These are phyloP conservation scores for Aspergillus sp. DNA, from an alignment of 2,329 filamentous ascomycete genomes.

Conservation along the genomic window DNA sequence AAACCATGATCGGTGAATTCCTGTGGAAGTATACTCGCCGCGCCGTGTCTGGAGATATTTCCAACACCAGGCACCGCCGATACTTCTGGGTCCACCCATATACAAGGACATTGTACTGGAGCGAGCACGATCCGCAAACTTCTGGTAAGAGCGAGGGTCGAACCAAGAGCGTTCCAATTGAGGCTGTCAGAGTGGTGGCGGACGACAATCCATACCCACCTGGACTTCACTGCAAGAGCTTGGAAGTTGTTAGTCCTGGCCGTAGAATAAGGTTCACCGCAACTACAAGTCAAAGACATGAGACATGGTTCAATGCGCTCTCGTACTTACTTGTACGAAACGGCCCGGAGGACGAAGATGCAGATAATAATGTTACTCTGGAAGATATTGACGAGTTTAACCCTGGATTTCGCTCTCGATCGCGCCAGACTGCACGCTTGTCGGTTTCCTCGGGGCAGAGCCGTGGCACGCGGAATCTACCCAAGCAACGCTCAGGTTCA, in stretches of 20 bases:
- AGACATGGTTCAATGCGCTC: slow-evolving; percentile 97
- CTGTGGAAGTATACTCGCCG: slow-evolving; percentile 99
- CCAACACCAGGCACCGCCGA: slow-evolving; percentile 82
- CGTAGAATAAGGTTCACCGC: slow-evolving; percentile 92
- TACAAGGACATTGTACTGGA: slow-evolving; percentile 95
- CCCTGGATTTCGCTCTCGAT: slow-evolving; percentile 58
- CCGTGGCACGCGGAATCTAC: slow-evolving; percentile 66
- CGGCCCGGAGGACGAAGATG: slow-evolving; percentile 57
- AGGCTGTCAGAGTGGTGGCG: slow-evolving; percentile 84
- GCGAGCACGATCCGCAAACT: slow-evolving; percentile 78
- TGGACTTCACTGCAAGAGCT: slow-evolving; percentile 88
- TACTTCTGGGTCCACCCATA: slow-evolving; percentile 99
- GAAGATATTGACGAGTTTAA: slow-evolving; percentile 79
- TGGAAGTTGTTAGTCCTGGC: slow-evolving; percentile 85
- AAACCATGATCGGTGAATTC: slow-evolving; percentile 99
- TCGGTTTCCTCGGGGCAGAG: slow-evolving; percentile 83
- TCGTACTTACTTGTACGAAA: slow-evolving; percentile 87
- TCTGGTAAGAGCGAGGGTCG: slow-evolving; percentile 75
- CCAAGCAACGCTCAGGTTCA: slow-evolving; percentile 50
- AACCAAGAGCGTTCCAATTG: slow-evolving; percentile 89
- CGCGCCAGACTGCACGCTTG: slow-evolving; percentile 55
- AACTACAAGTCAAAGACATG: slow-evolving; percentile 87
- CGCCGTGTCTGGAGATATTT: slow-evolving; percentile 83
- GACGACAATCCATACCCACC: slow-evolving; percentile 96
- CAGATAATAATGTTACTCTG: slow-evolving; percentile 56